Evolutionary conservation across 1,284 basidiomycete species (phyloP).

Genomic region (Puccinia hordei): DNA sequence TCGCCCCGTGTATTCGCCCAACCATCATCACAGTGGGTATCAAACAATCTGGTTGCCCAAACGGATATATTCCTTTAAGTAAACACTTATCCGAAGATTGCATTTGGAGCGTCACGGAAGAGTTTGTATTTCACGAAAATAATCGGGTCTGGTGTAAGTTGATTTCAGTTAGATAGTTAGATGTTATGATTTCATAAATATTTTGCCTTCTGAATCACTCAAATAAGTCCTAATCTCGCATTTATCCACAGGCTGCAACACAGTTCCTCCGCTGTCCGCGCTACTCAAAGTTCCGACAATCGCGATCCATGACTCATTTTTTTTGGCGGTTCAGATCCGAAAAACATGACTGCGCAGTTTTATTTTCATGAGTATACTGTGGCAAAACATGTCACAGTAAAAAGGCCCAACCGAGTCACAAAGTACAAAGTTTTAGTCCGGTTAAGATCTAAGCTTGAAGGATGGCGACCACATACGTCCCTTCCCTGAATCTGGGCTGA

Average conservation of each 20-base stretch:
- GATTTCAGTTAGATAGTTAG: neutral
- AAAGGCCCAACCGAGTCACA: no score
- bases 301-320: constrained; percentile 12
- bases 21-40: constrained; percentile 29
- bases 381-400: no score
- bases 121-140: constrained; percentile 9
- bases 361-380: neutral
- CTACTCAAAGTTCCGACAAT: neutral
- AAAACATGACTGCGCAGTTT: neutral
- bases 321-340: constrained; percentile 15
- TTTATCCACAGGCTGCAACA: constrained; percentile 8
- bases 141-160: constrained; percentile 17
- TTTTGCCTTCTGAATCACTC: neutral
- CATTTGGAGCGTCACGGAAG: constrained; percentile 18
- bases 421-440: no score
- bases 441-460: no score
- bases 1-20: neutral
- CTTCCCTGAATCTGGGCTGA: no score
- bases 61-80: neutral
- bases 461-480: no score
- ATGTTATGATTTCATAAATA: no score
- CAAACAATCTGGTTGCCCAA: neutral
- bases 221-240: neutral
- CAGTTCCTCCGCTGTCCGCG: constrained; percentile 7
- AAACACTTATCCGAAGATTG: constrained; percentile 15